A percentile compares a stretch with the other conserved stretches of the same genome.
Evolutionary conservation across 2,329 filamentous ascomycete species (phyloP).

Genomic region (Cladosporium oxysporum): DNA sequence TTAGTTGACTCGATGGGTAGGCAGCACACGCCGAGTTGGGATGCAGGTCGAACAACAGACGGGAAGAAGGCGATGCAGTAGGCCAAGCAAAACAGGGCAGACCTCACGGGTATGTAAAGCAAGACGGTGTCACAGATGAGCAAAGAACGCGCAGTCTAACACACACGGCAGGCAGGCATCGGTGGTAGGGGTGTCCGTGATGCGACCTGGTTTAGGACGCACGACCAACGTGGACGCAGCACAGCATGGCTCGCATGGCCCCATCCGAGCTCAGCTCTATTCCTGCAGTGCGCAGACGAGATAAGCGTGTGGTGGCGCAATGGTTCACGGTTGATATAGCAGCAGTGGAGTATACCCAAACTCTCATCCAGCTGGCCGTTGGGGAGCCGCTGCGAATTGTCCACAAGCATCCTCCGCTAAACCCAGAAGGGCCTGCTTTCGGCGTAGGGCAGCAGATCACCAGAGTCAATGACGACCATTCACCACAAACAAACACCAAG

Average conservation of each 20-base stretch:
- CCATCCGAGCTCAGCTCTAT: not conserved
- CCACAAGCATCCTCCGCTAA: not conserved
- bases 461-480: slow-evolving; percentile 16
- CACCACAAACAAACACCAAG: not conserved
- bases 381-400: slow-evolving; percentile 16
- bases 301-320: not conserved
- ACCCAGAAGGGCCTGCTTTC: not conserved
- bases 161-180: not conserved
- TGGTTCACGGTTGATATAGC: slow-evolving; percentile 6
- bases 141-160: not conserved
- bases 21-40: not conserved
- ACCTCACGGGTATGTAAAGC: slow-evolving; percentile 3
- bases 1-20: not conserved
- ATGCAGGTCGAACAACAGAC: slow-evolving; percentile 1
- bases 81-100: slow-evolving; percentile 14
- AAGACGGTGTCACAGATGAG: slow-evolving; percentile 10
- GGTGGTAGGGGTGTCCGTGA: slow-evolving; percentile 16
- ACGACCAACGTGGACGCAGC: slow-evolving; percentile 4
- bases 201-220: slow-evolving; percentile 5
- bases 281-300: slow-evolving; percentile 1
- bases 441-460: not conserved
- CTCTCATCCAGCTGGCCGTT: slow-evolving; percentile 9
- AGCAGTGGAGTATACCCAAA: slow-evolving; percentile 12
- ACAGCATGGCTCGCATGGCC: slow-evolving; percentile 12
- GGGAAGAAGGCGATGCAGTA: slow-evolving; percentile 2